Base-by-base conservation (phyloP, 2,329 filamentous ascomycete genomes). In the Pyrenophora teres region DNA sequence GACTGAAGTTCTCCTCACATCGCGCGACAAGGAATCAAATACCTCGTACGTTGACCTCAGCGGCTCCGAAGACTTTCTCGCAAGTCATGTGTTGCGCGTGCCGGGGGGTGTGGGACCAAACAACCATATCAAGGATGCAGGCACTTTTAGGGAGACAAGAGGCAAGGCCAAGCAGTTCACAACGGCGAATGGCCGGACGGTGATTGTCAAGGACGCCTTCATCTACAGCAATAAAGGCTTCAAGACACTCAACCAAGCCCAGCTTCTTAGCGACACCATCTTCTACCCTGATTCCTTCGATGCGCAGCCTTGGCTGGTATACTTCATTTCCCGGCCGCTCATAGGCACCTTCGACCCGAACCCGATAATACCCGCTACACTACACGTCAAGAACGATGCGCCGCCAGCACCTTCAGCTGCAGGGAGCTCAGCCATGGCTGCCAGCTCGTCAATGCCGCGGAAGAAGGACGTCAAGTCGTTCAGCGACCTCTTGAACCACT, bases 201-300 rank as follows among this genome's bases (percentile, higher is more conserved):
- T 99, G 53, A 90, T 99, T 38, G 87, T 99, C 60, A 97, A 97
- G 75, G 94, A 99, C 75, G 86, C 88, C 21, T 88, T 88, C 63
- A 83, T 97, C 35, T 99, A 95, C 76, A 97, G 89, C 73, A 97
- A 97, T 71, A 99, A 99, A 81, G 94, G 92, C 44, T 99, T 97
- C 82, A 96, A 94, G 77, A 86, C 86, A 30, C 80, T 97, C 56
- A 92, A 90, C 59, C 94, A 97, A 71, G 90, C 92, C 27, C 92
- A 94, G 69, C 79, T 97, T 30, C 79, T 97, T 50, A 84, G 84
- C 69, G 95, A 99, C 74, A 81, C 83, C 32, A 83, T 96, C 33
- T 97, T 91, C 83, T 96, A 95, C 68, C 87, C 91, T 41, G 90
- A 97, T 67, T 86, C 85, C n/a, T 83, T 90, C 64, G 93, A 97